phyloP scores from a whole-genome alignment of 495 filamentous ascomycete species.

The Penicillium canescens region DNA sequence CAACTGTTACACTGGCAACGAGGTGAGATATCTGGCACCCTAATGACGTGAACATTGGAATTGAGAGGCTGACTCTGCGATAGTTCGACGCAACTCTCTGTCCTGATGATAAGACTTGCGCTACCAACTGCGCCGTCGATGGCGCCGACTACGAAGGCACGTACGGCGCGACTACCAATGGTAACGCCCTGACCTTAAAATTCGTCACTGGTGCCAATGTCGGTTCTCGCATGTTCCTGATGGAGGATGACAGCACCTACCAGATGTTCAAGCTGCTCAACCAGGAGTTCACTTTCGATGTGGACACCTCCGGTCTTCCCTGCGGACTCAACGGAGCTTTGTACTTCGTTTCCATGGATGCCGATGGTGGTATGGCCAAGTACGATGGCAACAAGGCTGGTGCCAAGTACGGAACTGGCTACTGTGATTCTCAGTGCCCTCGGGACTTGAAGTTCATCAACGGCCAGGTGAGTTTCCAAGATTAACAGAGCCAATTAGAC shows the following conservation, averaged over 20 bases:
- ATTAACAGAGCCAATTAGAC: neutral
- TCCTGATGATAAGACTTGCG: slow-evolving; percentile 53
- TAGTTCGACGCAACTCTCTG: slow-evolving; percentile 56
- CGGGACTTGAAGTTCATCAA: slow-evolving; percentile 68
- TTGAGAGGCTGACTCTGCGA: neutral
- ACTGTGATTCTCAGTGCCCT: slow-evolving; percentile 75
- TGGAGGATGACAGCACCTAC: slow-evolving; percentile 57
- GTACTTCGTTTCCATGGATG: slow-evolving; percentile 67
- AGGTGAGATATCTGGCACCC: slow-evolving; percentile 3
- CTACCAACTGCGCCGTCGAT: slow-evolving; percentile 59
- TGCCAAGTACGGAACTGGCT: slow-evolving; percentile 72
- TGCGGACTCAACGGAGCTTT: slow-evolving; percentile 75
- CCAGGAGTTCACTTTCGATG: slow-evolving; percentile 68
- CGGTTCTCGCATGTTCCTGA: slow-evolving; percentile 62
- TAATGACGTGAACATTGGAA: neutral
- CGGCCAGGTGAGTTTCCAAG: slow-evolving; percentile 37
- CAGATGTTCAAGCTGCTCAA: slow-evolving; percentile 58
- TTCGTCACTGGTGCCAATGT: slow-evolving; percentile 55
- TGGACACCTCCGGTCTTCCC: slow-evolving; percentile 62
- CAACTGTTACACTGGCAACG: slow-evolving; percentile 67
- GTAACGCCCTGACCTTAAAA: slow-evolving; percentile 54
- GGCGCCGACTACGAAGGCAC: slow-evolving; percentile 57
- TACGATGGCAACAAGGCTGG: slow-evolving; percentile 63
- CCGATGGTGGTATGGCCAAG: slow-evolving; percentile 55
- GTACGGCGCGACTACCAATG: slow-evolving; percentile 57